A percentile compares a stretch with the other conserved stretches of the same genome.
phyloP scores from a whole-genome alignment of 495 filamentous ascomycete genomes.

The Echria macrotheca region DNA sequence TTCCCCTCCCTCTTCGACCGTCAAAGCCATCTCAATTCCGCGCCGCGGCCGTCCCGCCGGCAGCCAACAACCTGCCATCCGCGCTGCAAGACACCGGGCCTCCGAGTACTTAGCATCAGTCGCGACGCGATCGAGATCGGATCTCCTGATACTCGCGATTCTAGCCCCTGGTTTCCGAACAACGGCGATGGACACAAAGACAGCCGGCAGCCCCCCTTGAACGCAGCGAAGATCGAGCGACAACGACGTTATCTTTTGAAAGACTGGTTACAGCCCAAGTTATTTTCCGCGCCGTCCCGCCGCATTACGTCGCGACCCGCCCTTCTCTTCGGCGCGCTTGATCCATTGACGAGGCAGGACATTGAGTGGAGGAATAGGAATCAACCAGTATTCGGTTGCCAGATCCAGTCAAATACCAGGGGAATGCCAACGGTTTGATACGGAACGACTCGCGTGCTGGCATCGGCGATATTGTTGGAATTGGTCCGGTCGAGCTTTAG shows the following conservation, averaged over 20 bases:
- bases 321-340: background rate
- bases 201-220: background rate
- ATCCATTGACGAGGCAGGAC: background rate
- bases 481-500: background rate
- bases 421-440: too few relatives aligned
- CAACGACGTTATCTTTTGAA: too few relatives aligned
- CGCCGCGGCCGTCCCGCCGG: background rate
- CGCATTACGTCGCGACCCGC: constrained; percentile 11
- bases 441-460: too few relatives aligned
- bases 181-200: background rate
- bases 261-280: too few relatives aligned
- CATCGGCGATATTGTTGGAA: too few relatives aligned
- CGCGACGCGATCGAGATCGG: too few relatives aligned
- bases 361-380: background rate
- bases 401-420: too few relatives aligned
- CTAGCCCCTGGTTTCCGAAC: too few relatives aligned
- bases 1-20: background rate
- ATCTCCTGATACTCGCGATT: too few relatives aligned
- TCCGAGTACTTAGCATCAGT: too few relatives aligned
- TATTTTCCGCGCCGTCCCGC: constrained; percentile 4
- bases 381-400: background rate
- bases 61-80: too few relatives aligned
- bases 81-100: too few relatives aligned
- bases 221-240: background rate
- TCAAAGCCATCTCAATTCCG: background rate